Evolutionary conservation across 1,284 basidiomycete genomes (phyloP), one percentile per base, ranked within the genome.

Genomic region (Athelia sp.): DNA sequence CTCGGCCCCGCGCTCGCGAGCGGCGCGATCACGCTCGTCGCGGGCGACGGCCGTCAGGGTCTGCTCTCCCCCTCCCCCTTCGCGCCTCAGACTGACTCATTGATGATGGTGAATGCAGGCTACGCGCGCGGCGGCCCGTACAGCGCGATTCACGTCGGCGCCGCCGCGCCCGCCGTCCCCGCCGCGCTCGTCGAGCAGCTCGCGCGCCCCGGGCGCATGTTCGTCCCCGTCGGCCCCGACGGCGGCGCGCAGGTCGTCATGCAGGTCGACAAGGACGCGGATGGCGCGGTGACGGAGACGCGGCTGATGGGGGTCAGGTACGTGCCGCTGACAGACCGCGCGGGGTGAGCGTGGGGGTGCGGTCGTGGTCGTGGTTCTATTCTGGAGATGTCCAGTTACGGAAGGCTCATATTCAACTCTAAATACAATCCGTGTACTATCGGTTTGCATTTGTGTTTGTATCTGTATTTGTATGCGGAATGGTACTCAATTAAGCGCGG

Each of bases 111-210:
- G n/a, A n/a, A n/a, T n/a, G n/a, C n/a, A n/a, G n/a, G n/a, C n/a
- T n/a, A n/a, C n/a, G n/a, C n/a, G n/a, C n/a, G n/a, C n/a, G n/a
- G n/a, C n/a, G 93, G 81, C 0, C 92, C 91, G 0, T 97, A 87
- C 63, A 81, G 91, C 56, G 88, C 83, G 0, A 98, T 98, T 44
- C 96, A 99, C 59, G 96, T 98, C 18, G 96, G 96, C 3, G 96
- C 96, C 0, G 94, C 95, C 0, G 86, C 94, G 0, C 87, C 90
- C 0, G 74, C 62, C 0, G 69, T 93, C 15, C 93, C 94, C 0
- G 64, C 80, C 31, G 64, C 76, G 0, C 76, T 98, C 0, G 64
- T 98, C 21, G 80, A 91, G 13, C 88, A 96, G 65, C 83, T 98
- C 3, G 88, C 87, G 11, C 66, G 68, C 1, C 93, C 93, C 0